Evolutionary conservation across 306 rosid genomes (phyloP).

Genomic region (Casuarina glauca): DNA sequence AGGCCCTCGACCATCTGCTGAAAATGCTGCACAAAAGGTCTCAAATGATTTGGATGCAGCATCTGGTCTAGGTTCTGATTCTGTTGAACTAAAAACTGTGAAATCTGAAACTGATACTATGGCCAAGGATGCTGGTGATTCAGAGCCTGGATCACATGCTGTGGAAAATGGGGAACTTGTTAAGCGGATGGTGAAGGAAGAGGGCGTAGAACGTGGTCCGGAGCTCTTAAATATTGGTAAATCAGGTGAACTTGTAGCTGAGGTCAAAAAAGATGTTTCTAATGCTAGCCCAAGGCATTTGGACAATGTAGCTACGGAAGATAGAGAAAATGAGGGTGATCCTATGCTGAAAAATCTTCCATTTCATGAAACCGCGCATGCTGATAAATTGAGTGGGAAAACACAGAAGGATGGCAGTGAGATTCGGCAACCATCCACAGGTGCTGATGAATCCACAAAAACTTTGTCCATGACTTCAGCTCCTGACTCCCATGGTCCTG

Average conservation of each 20-base stretch:
- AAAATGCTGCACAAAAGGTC: slow-evolving; percentile 33
- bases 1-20: slow-evolving; percentile 40
- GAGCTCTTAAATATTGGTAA: slow-evolving; percentile 32
- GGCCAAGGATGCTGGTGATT: slow-evolving; percentile 42
- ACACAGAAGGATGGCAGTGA: slow-evolving; percentile 41
- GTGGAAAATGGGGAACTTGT: slow-evolving; percentile 50
- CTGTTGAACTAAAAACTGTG: slow-evolving; percentile 35
- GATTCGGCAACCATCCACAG: slow-evolving; percentile 34
- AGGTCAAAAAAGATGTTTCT: slow-evolving; percentile 36
- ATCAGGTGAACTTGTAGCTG: slow-evolving; percentile 31
- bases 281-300: slow-evolving; percentile 32
- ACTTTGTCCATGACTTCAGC: slow-evolving; percentile 43
- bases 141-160: slow-evolving; percentile 25
- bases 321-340: slow-evolving; percentile 48
- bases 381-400: slow-evolving; percentile 44
- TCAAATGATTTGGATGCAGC: slow-evolving; percentile 33
- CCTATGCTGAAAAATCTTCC: slow-evolving; percentile 32
- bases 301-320: slow-evolving; percentile 34
- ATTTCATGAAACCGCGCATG: slow-evolving; percentile 34
- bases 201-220: slow-evolving; percentile 38
- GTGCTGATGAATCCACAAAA: slow-evolving; percentile 36
- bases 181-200: slow-evolving; percentile 46
- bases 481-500: slow-evolving; percentile 15
- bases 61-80: slow-evolving; percentile 33
- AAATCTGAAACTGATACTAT: slow-evolving; percentile 44